Base-by-base conservation (phyloP, 495 filamentous ascomycete genomes). In the Umbilicaria muhlenbergii region DNA sequence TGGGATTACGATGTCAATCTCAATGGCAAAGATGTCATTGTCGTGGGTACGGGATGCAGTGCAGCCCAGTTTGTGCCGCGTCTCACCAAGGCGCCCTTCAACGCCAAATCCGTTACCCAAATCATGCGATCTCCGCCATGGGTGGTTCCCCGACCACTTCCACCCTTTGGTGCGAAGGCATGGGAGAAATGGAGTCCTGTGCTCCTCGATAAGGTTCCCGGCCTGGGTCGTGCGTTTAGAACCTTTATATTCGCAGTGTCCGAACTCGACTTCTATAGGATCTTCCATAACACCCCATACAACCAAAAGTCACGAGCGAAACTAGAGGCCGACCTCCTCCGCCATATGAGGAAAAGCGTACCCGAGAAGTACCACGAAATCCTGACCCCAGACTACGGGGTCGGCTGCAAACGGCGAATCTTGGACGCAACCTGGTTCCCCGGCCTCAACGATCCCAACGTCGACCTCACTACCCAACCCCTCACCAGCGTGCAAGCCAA, bases 291-390 rank as follows among this genome's bases (percentile, higher is more conserved):
- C 19, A 57, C 49, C 11, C 15, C 31, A 0, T 38, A 11, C 10
- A 41, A 47, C 34, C 36, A 40, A 3, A 60, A 54, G 19, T 42
- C 48, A 15, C 55, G 67, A 12, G 57, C 59, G 37, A 39, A 54
- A 37, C 16, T 54, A 1, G 66, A 77, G 45, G 53, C 65, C 8
- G 28, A 50, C 16, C 54, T 70, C 10, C 31, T 75, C 31, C 39
- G 47, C 4, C 61, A 73, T 31, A 71, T 82, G 64, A 65, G 66
- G 42, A 50, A 46, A 8, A 56, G 50, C 1, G 67, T 67, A 1
- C 78, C 78, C 0, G 56, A 68, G 41, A 71, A 78, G 52, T 83
- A 82, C 44, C 73, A 77, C 42, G 69, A 80, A 24, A 71, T 82
- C 3, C 51, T 83, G 1, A 71, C 69, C 5, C 78, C 78, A 0